Evolutionary conservation across 768 basidiomycete species (phyloP).

Genomic region (Crepidotus variabilis): DNA sequence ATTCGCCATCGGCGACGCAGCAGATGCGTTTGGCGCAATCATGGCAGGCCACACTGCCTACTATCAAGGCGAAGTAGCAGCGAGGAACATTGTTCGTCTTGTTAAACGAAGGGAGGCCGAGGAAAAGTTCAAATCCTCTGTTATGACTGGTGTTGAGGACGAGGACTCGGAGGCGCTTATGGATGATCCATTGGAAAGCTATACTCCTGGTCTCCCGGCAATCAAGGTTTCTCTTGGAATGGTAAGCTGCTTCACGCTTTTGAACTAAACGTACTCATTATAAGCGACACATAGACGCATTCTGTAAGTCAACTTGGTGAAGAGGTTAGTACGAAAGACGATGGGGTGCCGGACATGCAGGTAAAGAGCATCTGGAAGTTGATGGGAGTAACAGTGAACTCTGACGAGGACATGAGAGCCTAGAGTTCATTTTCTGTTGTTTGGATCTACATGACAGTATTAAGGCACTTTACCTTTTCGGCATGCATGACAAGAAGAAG

Average conservation of each 20-base stretch:
- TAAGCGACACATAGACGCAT: slow-evolving; percentile 27
- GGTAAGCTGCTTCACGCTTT: slow-evolving; percentile 27
- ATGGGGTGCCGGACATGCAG: slow-evolving; percentile 44
- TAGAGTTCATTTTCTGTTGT: background rate
- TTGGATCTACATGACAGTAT: too few species aligned
- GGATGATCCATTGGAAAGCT: slow-evolving; percentile 35
- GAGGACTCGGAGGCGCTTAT: background rate
- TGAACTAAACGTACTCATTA: background rate
- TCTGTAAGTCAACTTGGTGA: slow-evolving; percentile 44
- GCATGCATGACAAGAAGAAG: too few species aligned
- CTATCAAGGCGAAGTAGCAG: slow-evolving; percentile 50
- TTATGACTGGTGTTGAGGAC: background rate
- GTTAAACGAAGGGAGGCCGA: slow-evolving; percentile 23
- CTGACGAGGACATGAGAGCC: slow-evolving; percentile 30
- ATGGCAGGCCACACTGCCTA: slow-evolving; percentile 58
- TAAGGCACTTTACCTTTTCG: too few species aligned
- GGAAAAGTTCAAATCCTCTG: background rate
- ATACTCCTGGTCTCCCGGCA: slow-evolving; percentile 42
- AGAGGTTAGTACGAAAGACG: slow-evolving; percentile 38
- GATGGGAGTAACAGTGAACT: slow-evolving; percentile 36
- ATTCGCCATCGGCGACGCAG: slow-evolving; percentile 61
- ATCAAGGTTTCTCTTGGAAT: slow-evolving; percentile 65
- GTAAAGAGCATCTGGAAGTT: slow-evolving; percentile 44
- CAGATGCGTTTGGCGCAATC: slow-evolving; percentile 62
- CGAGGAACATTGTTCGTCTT: slow-evolving; percentile 48